Conservation (phyloP, 2,329 filamentous ascomycete species). For the Claviceps africana region DNA sequence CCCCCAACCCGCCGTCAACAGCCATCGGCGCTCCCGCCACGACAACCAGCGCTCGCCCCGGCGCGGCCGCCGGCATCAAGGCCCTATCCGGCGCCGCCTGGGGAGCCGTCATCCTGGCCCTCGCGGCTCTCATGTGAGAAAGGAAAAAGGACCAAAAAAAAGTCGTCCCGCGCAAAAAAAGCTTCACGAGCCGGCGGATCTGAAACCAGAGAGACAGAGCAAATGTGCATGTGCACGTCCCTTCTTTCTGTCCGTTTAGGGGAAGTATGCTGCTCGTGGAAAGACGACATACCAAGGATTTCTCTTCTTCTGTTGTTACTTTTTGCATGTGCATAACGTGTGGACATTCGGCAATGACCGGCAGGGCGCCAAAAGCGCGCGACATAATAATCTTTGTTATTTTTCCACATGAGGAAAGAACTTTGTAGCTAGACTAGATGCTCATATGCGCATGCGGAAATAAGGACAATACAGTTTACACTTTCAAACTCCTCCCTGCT, state of each 20-base stretch:
- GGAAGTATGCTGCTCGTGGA: neutral
- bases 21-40: constrained; percentile 11
- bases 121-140: constrained; percentile 15
- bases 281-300: constrained; percentile 1
- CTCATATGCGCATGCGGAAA: neutral
- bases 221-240: neutral
- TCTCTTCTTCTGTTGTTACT: neutral
- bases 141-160: neutral
- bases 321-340: neutral
- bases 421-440: constrained; percentile 2
- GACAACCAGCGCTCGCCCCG: constrained; percentile 17
- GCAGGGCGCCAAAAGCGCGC: neutral
- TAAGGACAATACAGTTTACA: neutral
- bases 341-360: neutral
- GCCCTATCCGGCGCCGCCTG: constrained; percentile 11
- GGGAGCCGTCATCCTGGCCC: constrained; percentile 14
- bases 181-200: no score
- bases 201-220: neutral
- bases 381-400: neutral
- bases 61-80: constrained; percentile 14
- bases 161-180: neutral
- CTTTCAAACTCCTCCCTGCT: neutral
- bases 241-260: neutral
- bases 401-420: neutral
- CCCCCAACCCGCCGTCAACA: neutral